Evolutionary conservation across 305 asterid genomes (phyloP).

Genomic region (Monarda citriodora): DNA sequence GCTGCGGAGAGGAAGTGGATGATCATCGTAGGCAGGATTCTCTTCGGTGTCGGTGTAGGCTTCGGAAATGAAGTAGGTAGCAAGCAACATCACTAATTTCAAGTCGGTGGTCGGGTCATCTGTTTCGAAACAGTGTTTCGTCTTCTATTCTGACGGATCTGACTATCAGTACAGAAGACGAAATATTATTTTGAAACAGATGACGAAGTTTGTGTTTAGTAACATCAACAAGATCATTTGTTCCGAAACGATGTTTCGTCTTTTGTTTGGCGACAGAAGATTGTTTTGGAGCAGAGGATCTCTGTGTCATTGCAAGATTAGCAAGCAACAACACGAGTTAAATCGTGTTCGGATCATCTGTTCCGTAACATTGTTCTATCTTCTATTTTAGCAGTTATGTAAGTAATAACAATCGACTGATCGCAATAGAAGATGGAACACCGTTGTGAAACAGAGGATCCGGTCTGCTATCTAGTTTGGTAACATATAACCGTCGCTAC

Average conservation of each 20-base stretch:
- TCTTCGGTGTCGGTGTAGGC: constrained; percentile 79
- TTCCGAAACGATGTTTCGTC: not conserved
- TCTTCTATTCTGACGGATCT: not conserved
- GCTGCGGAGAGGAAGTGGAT: constrained; percentile 17
- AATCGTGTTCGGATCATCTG: not conserved
- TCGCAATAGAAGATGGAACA: not conserved
- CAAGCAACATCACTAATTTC: not conserved
- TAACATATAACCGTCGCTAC: not conserved
- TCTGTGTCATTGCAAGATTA: too few species aligned
- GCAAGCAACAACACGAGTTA: not conserved
- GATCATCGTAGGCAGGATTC: constrained; percentile 64
- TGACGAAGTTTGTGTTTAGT: too few species aligned
- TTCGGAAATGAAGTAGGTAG: constrained; percentile 74
- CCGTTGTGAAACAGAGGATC: not conserved
- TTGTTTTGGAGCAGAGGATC: not conserved
- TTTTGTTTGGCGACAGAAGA: not conserved
- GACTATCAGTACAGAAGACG: not conserved
- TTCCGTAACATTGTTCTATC: not conserved
- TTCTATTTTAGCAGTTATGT: not conserved
- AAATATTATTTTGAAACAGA: not conserved
- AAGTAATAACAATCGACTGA: not conserved
- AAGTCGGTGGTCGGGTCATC: not conserved
- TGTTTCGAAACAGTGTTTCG: not conserved
- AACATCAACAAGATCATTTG: not conserved
- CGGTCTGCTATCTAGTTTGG: not conserved